These are phyloP conservation scores for Prunus campanulata DNA, from an alignment of 306 rosid genomes.

Conservation along the genomic window DNA sequence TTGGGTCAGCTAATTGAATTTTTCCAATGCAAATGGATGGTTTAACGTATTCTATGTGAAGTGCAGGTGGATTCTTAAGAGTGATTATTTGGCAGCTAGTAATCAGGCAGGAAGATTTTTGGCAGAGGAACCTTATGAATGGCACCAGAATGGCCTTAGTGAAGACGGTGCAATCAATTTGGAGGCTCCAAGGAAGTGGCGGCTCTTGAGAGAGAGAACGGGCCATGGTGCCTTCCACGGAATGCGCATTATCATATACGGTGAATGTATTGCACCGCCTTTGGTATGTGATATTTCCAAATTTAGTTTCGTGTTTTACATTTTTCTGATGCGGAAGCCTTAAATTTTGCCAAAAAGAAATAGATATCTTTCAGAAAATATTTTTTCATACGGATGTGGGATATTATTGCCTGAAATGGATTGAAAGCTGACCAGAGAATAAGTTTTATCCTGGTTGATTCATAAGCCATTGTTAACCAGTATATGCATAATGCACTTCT, in stretches of 20 bases:
- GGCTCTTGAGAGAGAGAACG: constrained; percentile 71
- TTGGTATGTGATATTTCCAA: constrained; percentile 53
- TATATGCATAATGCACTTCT: background rate
- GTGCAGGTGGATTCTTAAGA: constrained; percentile 93
- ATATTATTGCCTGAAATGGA: background rate
- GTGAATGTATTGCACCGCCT: constrained; percentile 82
- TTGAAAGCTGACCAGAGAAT: background rate
- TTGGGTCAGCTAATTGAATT: background rate
- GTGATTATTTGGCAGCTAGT: constrained; percentile 76
- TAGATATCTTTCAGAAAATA: background rate
- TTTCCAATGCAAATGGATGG: background rate
- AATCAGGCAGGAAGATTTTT: constrained; percentile 59
- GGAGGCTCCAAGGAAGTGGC: constrained; percentile 99
- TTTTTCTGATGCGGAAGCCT: constrained; percentile 5
- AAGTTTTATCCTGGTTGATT: background rate
- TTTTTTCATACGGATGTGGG: background rate
- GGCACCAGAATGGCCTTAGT: constrained; percentile 73
- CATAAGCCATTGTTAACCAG: constrained; percentile 1
- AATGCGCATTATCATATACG: constrained; percentile 68
- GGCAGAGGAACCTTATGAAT: constrained; percentile 83
- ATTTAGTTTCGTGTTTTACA: background rate
- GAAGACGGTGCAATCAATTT: constrained; percentile 84
- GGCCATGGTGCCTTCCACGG: constrained; percentile 88
- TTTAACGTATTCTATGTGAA: constrained; percentile 18
- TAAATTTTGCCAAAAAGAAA: background rate